Evolutionary conservation across 768 basidiomycete genomes (phyloP).

Genomic region (Pleurotus giganteus): DNA sequence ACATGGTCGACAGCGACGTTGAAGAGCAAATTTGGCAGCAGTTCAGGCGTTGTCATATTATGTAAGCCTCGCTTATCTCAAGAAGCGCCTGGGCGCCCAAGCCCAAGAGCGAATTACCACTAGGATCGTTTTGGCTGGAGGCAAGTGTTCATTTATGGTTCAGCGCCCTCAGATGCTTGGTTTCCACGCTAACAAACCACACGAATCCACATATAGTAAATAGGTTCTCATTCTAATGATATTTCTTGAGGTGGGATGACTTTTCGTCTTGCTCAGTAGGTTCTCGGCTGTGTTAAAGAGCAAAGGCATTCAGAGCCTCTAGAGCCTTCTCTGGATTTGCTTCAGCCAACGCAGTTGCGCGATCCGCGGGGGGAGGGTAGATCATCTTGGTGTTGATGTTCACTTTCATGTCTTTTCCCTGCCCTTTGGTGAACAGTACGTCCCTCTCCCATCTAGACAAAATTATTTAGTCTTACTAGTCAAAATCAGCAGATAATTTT

Average conservation of each 20-base stretch:
- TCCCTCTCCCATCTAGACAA: constrained; percentile 18
- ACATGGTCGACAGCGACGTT: constrained; percentile 22
- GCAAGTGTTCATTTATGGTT: no score
- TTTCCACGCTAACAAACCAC: no score
- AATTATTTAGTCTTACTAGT: not conserved
- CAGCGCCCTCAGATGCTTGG: no score
- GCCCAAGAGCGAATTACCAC: not conserved
- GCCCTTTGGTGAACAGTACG: constrained; percentile 9
- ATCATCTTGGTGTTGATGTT: constrained; percentile 18
- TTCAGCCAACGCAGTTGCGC: constrained; percentile 13
- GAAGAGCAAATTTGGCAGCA: not conserved
- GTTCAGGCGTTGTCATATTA: no score
- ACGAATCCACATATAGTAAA: no score
- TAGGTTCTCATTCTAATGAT: no score
- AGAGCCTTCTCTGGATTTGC: constrained; percentile 13
- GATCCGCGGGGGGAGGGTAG: constrained; percentile 17
- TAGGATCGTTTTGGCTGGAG: no score
- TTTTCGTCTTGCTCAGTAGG: not conserved
- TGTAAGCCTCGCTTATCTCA: not conserved
- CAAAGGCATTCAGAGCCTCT: not conserved
- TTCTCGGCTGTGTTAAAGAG: not conserved
- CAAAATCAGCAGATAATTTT: not conserved
- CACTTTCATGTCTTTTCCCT: constrained; percentile 17
- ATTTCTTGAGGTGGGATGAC: no score
- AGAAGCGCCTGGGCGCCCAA: not conserved